Conservation (phyloP, 1,139 yeast genomes). For the Geotrichum macrosporum region DNA sequence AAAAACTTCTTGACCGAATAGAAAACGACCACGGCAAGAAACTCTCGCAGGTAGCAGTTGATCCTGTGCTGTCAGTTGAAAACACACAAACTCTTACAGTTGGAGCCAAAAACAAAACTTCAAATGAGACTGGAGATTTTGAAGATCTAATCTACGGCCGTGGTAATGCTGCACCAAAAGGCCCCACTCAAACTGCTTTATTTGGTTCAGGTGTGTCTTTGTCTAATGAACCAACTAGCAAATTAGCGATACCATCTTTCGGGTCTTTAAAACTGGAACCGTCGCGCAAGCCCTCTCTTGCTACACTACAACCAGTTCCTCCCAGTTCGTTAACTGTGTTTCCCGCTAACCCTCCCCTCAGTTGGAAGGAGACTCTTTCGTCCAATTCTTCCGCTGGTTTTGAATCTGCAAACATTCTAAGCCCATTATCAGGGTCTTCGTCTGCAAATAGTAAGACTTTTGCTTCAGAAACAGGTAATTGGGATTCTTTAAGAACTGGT, state of each 20-base stretch:
- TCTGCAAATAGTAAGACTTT: neutral
- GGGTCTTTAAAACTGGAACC: neutral
- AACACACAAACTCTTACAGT: neutral
- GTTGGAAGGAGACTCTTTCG: constrained; percentile 1
- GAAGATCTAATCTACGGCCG: constrained; percentile 21
- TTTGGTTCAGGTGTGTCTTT: neutral
- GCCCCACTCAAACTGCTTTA: neutral
- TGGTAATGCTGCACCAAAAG: constrained; percentile 8
- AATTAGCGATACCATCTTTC: neutral
- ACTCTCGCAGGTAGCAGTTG: constrained; percentile 23
- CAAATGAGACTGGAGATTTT: constrained; percentile 21
- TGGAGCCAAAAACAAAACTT: neutral
- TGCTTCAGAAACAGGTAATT: neutral
- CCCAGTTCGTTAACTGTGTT: neutral
- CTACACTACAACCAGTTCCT: neutral
- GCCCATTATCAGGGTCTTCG: neutral
- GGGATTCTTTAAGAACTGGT: neutral
- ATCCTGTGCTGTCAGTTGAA: neutral
- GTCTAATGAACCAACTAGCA: neutral
- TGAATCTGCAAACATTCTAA: constrained; percentile 2
- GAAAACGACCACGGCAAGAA: constrained; percentile 30
- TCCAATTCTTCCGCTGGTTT: neutral
- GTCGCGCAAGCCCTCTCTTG: constrained; percentile 17
- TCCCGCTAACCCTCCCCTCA: neutral
- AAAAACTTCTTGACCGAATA: constrained; percentile 31